Evolutionary conservation across 805 yeast species (phyloP).

Genomic region (Kodamaea jinghongensis): DNA sequence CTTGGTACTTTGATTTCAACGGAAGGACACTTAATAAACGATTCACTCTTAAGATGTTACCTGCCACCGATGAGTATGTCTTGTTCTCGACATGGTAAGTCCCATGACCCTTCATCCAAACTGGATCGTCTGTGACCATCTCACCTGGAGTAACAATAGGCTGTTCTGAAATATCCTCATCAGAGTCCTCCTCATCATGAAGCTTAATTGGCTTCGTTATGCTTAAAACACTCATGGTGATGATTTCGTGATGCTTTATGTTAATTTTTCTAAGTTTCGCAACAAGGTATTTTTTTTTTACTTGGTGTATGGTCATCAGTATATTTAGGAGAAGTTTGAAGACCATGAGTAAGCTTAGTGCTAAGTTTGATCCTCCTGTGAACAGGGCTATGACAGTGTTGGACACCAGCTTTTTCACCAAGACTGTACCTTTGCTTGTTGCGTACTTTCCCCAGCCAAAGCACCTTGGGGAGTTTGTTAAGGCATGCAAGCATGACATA

Average conservation of each 20-base stretch:
- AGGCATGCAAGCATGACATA: conserved; percentile 55
- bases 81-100: conserved; percentile 74
- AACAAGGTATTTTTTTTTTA: not conserved
- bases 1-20: conserved; percentile 79
- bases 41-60: conserved; percentile 82
- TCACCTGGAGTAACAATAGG: conserved; percentile 91
- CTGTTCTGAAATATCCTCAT: conserved; percentile 40
- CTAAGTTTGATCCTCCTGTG: conserved; percentile 59
- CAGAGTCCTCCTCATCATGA: conserved; percentile 31
- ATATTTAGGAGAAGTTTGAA: conserved; percentile 1
- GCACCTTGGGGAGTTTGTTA: conserved; percentile 59
- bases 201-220: conserved; percentile 30
- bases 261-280: not conserved
- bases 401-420: conserved; percentile 63
- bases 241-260: not conserved
- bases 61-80: conserved; percentile 91
- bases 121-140: conserved; percentile 88
- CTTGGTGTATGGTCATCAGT: conserved; percentile 1
- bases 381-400: conserved; percentile 61
- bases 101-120: conserved; percentile 99
- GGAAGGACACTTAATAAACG: conserved; percentile 83
- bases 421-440: conserved; percentile 58
- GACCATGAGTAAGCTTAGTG: conserved; percentile 8
- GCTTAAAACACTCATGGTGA: conserved; percentile 26
- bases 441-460: conserved; percentile 69